Conservation (phyloP, 2,329 filamentous ascomycete species). For the Paraphaeosphaeria sporulosa region DNA sequence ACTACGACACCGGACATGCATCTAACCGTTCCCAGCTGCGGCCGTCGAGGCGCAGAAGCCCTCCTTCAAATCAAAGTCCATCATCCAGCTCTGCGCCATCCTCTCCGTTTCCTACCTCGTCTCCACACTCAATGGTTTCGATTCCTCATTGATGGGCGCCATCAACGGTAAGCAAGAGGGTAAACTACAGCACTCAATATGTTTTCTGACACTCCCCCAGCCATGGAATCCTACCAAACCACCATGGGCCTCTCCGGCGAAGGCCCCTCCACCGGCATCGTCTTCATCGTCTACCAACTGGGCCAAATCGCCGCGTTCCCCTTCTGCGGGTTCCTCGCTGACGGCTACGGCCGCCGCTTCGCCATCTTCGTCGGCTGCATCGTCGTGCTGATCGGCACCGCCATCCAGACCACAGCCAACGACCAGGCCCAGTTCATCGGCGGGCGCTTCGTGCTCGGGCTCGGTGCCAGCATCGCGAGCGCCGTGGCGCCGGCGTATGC, state of each 20-base stretch:
- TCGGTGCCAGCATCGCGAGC: constrained; percentile 64
- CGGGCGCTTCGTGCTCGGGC: constrained; percentile 50
- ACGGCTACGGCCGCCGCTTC: constrained; percentile 58
- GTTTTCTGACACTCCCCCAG: constrained; percentile 19
- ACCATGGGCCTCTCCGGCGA: constrained; percentile 59
- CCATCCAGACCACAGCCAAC: constrained; percentile 60
- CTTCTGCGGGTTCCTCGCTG: constrained; percentile 50
- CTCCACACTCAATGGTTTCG: constrained; percentile 46
- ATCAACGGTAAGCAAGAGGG: constrained; percentile 50
- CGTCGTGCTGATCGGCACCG: constrained; percentile 61
- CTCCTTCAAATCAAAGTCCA: constrained; percentile 36
- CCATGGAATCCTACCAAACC: constrained; percentile 59
- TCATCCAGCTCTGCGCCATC: constrained; percentile 44
- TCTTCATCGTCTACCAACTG: constrained; percentile 56
- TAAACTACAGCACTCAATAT: no score
- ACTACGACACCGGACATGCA: not conserved
- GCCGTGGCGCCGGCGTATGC: constrained; percentile 66
- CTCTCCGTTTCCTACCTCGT: constrained; percentile 46
- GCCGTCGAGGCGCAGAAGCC: constrained; percentile 44
- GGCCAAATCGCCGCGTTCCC: constrained; percentile 61
- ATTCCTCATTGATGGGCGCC: constrained; percentile 53
- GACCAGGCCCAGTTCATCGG: constrained; percentile 61
- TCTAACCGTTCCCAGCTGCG: constrained; percentile 27
- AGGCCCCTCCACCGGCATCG: constrained; percentile 59
- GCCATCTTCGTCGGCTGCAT: constrained; percentile 65